phyloP scores from a whole-genome alignment of 352 stramenopile genomes.

The Globisporangium sylvaticum region DNA sequence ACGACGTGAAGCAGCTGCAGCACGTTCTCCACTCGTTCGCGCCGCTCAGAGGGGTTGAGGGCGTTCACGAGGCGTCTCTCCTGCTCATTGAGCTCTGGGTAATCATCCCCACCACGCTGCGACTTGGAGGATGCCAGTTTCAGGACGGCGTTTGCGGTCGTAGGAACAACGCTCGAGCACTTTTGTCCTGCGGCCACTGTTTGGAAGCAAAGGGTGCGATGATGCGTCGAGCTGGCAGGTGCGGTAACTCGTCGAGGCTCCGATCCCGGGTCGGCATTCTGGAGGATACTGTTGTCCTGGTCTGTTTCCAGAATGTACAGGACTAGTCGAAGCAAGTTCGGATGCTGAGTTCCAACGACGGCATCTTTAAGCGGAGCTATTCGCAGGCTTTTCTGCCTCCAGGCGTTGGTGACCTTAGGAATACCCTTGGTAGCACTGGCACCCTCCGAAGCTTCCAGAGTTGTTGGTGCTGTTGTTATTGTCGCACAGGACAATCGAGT shows the following conservation, averaged over 20 bases:
- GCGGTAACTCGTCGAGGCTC: too few relatives aligned
- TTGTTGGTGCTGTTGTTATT: not conserved
- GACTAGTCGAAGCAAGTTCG: not conserved
- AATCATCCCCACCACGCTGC: not conserved
- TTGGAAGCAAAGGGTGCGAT: too few relatives aligned
- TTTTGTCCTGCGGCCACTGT: too few relatives aligned
- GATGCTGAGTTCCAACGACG: not conserved
- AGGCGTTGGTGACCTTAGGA: not conserved
- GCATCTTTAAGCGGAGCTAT: not conserved
- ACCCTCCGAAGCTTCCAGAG: not conserved
- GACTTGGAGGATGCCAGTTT: too few relatives aligned
- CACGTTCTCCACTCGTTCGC: not conserved
- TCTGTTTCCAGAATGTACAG: not conserved
- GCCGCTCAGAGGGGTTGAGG: not conserved
- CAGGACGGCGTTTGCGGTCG: not conserved
- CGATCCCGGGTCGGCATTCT: too few relatives aligned
- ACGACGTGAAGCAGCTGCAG: slow-evolving; percentile 9
- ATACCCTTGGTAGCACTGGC: not conserved
- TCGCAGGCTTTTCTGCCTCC: not conserved
- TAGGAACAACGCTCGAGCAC: too few relatives aligned
- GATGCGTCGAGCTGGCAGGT: too few relatives aligned
- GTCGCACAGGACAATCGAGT: not conserved
- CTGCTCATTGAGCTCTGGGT: not conserved
- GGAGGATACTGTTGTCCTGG: not conserved
- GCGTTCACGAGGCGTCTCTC: not conserved